Evolutionary conservation across 441 rosid genomes (phyloP).

Genomic region (Kokia cookei): DNA sequence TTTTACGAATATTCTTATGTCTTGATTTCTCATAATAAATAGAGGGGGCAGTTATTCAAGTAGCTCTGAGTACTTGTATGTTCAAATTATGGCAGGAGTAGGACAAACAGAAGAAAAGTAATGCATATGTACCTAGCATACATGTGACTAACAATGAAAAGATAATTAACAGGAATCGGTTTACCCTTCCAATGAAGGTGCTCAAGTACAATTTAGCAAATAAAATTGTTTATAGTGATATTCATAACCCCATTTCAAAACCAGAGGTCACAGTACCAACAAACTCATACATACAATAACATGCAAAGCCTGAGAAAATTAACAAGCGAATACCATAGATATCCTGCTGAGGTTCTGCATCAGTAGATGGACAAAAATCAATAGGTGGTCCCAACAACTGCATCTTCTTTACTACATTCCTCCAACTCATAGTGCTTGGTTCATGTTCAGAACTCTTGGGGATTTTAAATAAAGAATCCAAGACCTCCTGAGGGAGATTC

Average conservation of each 20-base stretch:
- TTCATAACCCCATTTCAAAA: neutral
- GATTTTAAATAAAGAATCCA: constrained; percentile 74
- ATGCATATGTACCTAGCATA: no score
- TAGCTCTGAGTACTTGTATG: neutral
- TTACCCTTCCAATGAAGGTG: neutral
- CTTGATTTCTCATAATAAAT: neutral
- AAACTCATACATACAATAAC: neutral
- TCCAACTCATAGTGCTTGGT: constrained; percentile 78
- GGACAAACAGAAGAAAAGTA: neutral
- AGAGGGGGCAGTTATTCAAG: neutral
- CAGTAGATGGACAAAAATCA: constrained; percentile 41
- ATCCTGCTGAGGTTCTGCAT: constrained; percentile 32
- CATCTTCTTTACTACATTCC: constrained; percentile 76
- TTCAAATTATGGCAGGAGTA: neutral
- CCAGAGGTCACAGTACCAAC: neutral
- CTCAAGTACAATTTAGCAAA: neutral
- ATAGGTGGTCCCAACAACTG: constrained; percentile 49
- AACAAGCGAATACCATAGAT: constrained; percentile 39
- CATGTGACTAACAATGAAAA: neutral
- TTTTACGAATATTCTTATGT: neutral
- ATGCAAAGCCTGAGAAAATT: constrained; percentile 6
- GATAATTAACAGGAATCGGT: neutral
- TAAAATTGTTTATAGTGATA: neutral
- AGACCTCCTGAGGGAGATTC: constrained; percentile 70
- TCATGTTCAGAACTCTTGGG: constrained; percentile 59